phyloP scores from a whole-genome alignment of 2,329 filamentous ascomycete genomes.

The Talaromyces funiculosus region DNA sequence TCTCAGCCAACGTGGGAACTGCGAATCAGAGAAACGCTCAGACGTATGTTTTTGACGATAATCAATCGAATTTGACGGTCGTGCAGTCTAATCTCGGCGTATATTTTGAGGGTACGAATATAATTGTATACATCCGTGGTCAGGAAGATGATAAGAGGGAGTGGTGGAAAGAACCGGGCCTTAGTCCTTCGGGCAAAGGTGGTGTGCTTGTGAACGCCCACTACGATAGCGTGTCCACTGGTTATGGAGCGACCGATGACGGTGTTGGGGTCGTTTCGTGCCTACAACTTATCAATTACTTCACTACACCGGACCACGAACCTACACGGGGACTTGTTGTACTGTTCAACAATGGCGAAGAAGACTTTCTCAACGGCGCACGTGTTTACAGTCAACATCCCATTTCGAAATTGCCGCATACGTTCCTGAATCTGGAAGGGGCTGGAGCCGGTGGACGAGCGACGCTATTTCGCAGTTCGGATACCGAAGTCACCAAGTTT shows the following conservation, averaged over 20 bases:
- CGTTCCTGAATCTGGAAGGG: constrained; percentile 91
- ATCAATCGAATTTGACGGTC: constrained; percentile 70
- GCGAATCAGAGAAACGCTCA: constrained; percentile 22
- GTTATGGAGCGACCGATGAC: constrained; percentile 89
- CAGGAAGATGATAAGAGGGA: constrained; percentile 64
- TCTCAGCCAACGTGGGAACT: constrained; percentile 30
- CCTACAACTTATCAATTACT: constrained; percentile 81
- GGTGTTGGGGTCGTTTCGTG: constrained; percentile 83
- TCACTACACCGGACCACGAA: constrained; percentile 64
- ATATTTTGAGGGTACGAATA: constrained; percentile 90
- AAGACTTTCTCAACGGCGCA: constrained; percentile 85
- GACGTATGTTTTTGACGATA: constrained; percentile 69
- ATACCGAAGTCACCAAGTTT: constrained; percentile 74
- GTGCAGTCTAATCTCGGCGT: constrained; percentile 47
- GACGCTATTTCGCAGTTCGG: constrained; percentile 79
- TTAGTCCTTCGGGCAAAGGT: constrained; percentile 54
- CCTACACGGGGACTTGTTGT: constrained; percentile 76
- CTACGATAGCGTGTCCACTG: constrained; percentile 88
- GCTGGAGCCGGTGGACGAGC: constrained; percentile 87
- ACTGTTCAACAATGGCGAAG: constrained; percentile 91
- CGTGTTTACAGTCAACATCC: constrained; percentile 79
- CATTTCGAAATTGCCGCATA: constrained; percentile 71
- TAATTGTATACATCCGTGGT: constrained; percentile 86
- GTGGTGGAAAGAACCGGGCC: constrained; percentile 61
- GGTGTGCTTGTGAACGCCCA: constrained; percentile 92